These are phyloP conservation scores for Ogataea hybrid DNA, from an alignment of 1,139 yeast genomes.

Conservation along the genomic window DNA sequence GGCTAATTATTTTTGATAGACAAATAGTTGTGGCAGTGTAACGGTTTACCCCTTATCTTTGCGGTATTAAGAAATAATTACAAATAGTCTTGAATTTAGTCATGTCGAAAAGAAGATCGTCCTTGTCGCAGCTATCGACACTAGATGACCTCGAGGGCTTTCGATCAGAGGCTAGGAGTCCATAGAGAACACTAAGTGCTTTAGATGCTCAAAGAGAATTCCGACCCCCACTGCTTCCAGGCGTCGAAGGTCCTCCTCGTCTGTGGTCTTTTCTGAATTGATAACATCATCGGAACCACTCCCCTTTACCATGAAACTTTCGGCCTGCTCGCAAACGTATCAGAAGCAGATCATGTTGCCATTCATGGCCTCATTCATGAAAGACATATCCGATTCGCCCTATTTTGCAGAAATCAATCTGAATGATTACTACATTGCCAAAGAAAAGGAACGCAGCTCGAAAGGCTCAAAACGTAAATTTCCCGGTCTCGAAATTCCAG, in stretches of 20 bases:
- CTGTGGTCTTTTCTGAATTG: constrained; percentile 22
- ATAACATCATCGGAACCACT: constrained; percentile 15
- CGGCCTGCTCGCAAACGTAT: constrained; percentile 15
- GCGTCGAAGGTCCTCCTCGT: constrained; percentile 24
- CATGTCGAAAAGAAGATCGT: constrained; percentile 19
- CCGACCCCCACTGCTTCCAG: constrained; percentile 1
- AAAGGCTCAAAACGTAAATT: constrained; percentile 22
- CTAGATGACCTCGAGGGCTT: constrained; percentile 13
- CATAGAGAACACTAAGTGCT: constrained; percentile 12
- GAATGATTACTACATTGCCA: constrained; percentile 32
- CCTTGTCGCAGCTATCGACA: constrained; percentile 20
- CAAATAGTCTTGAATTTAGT: not conserved
- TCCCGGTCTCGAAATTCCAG: constrained; percentile 41
- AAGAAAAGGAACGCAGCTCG: constrained; percentile 22
- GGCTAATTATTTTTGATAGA: not conserved
- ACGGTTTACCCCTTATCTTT: constrained; percentile 1
- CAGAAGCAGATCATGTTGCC: constrained; percentile 17
- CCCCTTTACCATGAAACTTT: constrained; percentile 26
- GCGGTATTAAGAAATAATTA: constrained; percentile 1
- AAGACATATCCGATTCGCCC: constrained; percentile 30
- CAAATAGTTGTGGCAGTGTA: constrained; percentile 1
- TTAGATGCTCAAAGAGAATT: constrained; percentile 14
- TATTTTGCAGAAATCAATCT: constrained; percentile 40
- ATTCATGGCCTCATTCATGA: constrained; percentile 15
- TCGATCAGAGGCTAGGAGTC: constrained; percentile 1